A percentile compares a stretch with the other conserved stretches of the same genome.
Conservation (phyloP, 345 rosid species). For the Melaleuca quinquenervia region DNA sequence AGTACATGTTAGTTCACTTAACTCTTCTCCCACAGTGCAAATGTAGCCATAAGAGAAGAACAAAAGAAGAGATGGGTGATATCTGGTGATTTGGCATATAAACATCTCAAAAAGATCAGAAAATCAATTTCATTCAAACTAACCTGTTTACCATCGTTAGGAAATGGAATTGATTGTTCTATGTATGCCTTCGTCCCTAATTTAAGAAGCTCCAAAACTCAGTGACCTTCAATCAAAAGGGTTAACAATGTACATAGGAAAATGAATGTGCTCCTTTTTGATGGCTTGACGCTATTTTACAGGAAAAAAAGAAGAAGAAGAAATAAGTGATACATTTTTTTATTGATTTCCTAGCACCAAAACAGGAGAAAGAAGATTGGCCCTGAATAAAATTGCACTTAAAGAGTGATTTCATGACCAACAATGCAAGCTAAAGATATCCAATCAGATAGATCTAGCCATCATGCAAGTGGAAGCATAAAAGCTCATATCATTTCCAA, state of each 20-base stretch:
- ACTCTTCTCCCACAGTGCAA: not conserved
- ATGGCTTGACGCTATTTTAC: not conserved
- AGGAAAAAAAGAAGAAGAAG: not conserved
- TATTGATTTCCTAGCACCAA: not conserved
- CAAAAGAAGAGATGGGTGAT: not conserved
- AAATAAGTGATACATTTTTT: not conserved
- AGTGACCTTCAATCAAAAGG: not conserved
- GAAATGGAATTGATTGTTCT: slow-evolving; percentile 9
- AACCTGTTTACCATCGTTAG: slow-evolving; percentile 12
- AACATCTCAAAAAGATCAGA: not conserved
- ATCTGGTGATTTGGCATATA: not conserved
- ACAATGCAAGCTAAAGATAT: not conserved
- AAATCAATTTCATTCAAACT: not conserved
- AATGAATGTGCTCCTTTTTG: not conserved
- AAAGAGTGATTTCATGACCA: not conserved
- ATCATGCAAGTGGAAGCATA: not conserved
- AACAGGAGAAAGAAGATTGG: not conserved
- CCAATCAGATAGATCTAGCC: not conserved
- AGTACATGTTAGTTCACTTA: not conserved
- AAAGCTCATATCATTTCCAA: not conserved
- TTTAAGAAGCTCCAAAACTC: not conserved
- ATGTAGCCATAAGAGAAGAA: not conserved
- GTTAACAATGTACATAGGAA: not conserved
- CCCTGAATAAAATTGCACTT: not conserved
- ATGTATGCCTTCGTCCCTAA: slow-evolving; percentile 10